phyloP scores from a whole-genome alignment of 2,329 filamentous ascomycete species.

The Parastagonospora avenae region DNA sequence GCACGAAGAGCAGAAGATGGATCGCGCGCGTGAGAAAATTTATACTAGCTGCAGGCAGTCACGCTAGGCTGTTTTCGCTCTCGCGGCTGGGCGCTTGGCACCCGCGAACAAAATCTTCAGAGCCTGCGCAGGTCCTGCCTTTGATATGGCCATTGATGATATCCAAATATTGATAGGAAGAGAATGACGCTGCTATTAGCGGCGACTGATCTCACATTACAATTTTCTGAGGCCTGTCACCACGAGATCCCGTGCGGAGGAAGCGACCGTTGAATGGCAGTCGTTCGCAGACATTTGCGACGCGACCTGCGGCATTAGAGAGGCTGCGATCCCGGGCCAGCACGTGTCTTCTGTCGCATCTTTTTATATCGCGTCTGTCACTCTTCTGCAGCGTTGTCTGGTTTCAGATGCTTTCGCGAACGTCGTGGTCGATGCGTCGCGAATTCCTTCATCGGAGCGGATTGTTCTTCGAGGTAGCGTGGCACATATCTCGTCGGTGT shows the following conservation, averaged over 20 bases:
- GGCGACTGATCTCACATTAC: constrained; percentile 24
- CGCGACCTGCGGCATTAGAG: constrained; percentile 14
- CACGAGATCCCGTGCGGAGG: not conserved
- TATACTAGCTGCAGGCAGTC: constrained; percentile 15
- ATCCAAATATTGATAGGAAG: constrained; percentile 46
- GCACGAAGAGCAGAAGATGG: constrained; percentile 71
- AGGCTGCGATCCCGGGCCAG: constrained; percentile 10
- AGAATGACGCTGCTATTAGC: constrained; percentile 39
- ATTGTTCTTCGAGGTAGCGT: constrained; percentile 1
- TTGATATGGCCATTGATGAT: constrained; percentile 45
- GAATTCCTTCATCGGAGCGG: too few species aligned
- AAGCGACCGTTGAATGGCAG: constrained; percentile 11
- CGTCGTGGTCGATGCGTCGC: too few species aligned
- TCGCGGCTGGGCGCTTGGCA: constrained; percentile 2
- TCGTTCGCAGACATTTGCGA: constrained; percentile 9
- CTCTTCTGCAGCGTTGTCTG: constrained; percentile 4
- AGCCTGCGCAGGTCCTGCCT: not conserved
- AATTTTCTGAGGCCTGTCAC: constrained; percentile 25
- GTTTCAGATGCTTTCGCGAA: constrained; percentile 16
- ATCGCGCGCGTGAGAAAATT: constrained; percentile 23
- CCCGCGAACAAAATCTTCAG: constrained; percentile 4
- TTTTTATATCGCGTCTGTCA: constrained; percentile 12
- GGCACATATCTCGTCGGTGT: not conserved
- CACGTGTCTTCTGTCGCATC: constrained; percentile 16
- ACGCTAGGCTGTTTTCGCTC: constrained; percentile 6